These are phyloP conservation scores for Lipomyces lipofer DNA, from an alignment of 805 yeast genomes.

Conservation along the genomic window DNA sequence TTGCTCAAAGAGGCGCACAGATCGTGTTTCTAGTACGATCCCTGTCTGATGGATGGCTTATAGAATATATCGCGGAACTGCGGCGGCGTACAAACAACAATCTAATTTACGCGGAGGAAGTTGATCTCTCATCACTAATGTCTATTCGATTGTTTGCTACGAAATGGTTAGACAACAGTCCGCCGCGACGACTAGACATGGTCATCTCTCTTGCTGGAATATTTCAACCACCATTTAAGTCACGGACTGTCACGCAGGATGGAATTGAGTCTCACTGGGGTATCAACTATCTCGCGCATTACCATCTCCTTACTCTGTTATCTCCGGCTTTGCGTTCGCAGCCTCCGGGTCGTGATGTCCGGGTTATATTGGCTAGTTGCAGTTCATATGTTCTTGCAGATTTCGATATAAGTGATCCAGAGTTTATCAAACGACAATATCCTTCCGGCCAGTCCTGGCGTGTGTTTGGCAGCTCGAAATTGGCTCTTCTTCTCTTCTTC, in stretches of 20 bases:
- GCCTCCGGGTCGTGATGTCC: slow-evolving; percentile 92
- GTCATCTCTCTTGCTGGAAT: slow-evolving; percentile 87
- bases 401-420: slow-evolving; percentile 60
- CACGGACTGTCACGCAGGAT: slow-evolving; percentile 69
- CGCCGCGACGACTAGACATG: slow-evolving; percentile 90
- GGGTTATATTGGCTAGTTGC: slow-evolving; percentile 79
- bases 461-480: slow-evolving; percentile 78
- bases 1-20: slow-evolving; percentile 86
- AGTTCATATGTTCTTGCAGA: slow-evolving; percentile 72
- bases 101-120: slow-evolving; percentile 85
- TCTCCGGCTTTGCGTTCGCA: slow-evolving; percentile 85
- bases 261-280: slow-evolving; percentile 88
- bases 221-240: slow-evolving; percentile 64
- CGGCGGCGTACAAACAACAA: slow-evolving; percentile 68
- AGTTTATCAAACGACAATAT: slow-evolving; percentile 63
- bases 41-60: slow-evolving; percentile 67
- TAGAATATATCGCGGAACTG: slow-evolving; percentile 76
- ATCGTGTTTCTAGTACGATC: slow-evolving; percentile 68
- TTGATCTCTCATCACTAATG: slow-evolving; percentile 72
- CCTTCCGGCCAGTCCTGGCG: slow-evolving; percentile 67
- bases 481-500: slow-evolving; percentile 73
- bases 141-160: slow-evolving; percentile 89
- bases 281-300: slow-evolving; percentile 77
- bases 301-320: slow-evolving; percentile 73
- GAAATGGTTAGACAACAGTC: slow-evolving; percentile 85